Evolutionary conservation across 1,284 basidiomycete species (phyloP).

Genomic region (Rhodotorula sp.): DNA sequence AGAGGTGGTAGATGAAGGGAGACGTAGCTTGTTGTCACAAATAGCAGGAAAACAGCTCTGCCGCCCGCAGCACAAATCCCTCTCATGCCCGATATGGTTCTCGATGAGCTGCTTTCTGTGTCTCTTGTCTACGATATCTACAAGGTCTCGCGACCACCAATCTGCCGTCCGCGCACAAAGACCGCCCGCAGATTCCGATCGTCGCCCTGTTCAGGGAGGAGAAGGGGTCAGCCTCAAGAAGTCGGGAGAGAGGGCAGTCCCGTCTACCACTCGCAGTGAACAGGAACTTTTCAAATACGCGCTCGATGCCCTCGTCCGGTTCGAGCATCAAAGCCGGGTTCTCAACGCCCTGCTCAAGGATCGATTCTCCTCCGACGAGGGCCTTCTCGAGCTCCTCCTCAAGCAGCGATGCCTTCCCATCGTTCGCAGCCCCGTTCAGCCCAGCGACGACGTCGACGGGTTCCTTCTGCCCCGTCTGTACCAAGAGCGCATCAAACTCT

Average conservation of each 20-base stretch:
- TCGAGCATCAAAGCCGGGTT: constrained; percentile 40
- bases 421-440: neutral
- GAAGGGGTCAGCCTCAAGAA: neutral
- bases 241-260: neutral
- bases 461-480: constrained; percentile 54
- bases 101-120: too few relatives aligned
- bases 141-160: constrained; percentile 61
- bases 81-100: too few relatives aligned
- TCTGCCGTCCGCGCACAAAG: constrained; percentile 74
- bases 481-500: constrained; percentile 84
- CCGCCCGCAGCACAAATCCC: too few relatives aligned
- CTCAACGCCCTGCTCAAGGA: neutral
- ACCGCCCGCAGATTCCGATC: constrained; percentile 81
- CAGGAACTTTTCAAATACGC: constrained; percentile 57
- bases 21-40: neutral
- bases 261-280: constrained; percentile 59
- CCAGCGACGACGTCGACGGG: too few relatives aligned
- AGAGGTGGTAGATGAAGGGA: neutral
- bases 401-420: constrained; percentile 32
- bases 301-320: constrained; percentile 54
- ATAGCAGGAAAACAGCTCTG: neutral
- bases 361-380: constrained; percentile 50
- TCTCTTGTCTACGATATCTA: neutral
- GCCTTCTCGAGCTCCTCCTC: constrained; percentile 57
- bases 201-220: constrained; percentile 53